These are phyloP conservation scores for Didymella glomerata DNA, from an alignment of 2,329 filamentous ascomycete genomes.

Conservation along the genomic window DNA sequence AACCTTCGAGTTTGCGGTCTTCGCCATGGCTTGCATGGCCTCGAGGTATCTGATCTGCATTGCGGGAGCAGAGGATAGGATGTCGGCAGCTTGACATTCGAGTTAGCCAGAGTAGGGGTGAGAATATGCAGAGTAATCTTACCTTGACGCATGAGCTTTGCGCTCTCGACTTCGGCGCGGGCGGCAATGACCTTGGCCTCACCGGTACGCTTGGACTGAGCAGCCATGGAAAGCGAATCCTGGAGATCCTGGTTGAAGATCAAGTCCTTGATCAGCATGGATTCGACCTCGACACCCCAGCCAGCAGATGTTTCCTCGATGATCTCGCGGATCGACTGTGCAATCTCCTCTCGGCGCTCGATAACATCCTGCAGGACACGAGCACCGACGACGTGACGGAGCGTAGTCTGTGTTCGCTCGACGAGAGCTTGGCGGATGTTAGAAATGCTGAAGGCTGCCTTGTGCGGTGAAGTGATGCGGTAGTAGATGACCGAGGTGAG, in stretches of 20 bases:
- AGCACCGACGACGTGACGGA: constrained; percentile 95
- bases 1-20: constrained; percentile 80
- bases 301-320: constrained; percentile 93
- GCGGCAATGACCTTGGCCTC: constrained; percentile 98
- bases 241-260: constrained; percentile 96
- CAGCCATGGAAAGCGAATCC: constrained; percentile 96
- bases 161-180: constrained; percentile 93
- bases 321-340: constrained; percentile 92
- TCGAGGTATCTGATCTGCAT: constrained; percentile 86
- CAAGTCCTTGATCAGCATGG: constrained; percentile 99
- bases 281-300: constrained; percentile 97
- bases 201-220: constrained; percentile 97
- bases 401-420: constrained; percentile 96
- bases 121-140: neutral
- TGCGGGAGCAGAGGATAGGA: constrained; percentile 86
- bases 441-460: constrained; percentile 94
- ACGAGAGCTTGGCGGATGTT: constrained; percentile 96
- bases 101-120: neutral
- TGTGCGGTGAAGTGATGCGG: constrained; percentile 94
- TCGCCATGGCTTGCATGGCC: constrained; percentile 99
- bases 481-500: constrained; percentile 99
- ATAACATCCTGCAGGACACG: constrained; percentile 97
- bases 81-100: constrained; percentile 81
- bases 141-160: constrained; percentile 85
- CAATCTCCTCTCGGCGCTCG: constrained; percentile 96